Conservation (phyloP, 768 basidiomycete species). For the Mrakia gelida region DNA sequence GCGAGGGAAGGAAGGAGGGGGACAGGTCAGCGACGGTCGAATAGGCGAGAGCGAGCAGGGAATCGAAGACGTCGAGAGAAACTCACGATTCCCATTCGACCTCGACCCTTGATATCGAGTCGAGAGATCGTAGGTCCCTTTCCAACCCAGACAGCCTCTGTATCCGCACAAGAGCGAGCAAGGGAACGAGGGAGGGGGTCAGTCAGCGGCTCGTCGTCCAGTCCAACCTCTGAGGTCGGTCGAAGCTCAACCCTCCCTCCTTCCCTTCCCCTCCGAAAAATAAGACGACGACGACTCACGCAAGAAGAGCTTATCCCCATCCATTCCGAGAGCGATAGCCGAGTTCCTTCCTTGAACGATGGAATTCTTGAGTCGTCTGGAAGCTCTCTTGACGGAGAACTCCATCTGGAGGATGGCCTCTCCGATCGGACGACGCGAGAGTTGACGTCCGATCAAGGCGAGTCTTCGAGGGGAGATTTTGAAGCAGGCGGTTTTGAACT, state of each 20-base stretch:
- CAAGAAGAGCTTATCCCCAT: slow-evolving; percentile 68
- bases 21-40: not conserved
- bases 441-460: slow-evolving; percentile 76
- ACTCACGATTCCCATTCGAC: slow-evolving; percentile 60
- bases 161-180: not conserved
- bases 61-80: not conserved
- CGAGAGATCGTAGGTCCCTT: slow-evolving; percentile 69
- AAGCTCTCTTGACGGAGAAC: slow-evolving; percentile 88
- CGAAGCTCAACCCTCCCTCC: not conserved
- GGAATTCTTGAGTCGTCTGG: slow-evolving; percentile 80
- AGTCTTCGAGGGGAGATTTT: slow-evolving; percentile 86
- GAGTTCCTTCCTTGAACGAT: slow-evolving; percentile 80
- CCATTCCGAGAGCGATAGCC: slow-evolving; percentile 73
- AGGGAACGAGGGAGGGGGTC: not conserved
- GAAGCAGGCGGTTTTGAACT: slow-evolving; percentile 86
- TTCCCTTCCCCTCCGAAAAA: not conserved
- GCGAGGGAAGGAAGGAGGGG: not conserved
- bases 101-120: slow-evolving; percentile 77
- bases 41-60: not conserved
- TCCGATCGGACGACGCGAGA: slow-evolving; percentile 87
- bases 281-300: slow-evolving; percentile 53
- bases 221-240: too few relatives aligned
- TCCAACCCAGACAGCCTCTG: slow-evolving; percentile 63
- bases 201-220: too few relatives aligned
- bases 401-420: slow-evolving; percentile 94